These are phyloP conservation scores for Brassica incana DNA, from an alignment of 345 rosid genomes.

Conservation along the genomic window DNA sequence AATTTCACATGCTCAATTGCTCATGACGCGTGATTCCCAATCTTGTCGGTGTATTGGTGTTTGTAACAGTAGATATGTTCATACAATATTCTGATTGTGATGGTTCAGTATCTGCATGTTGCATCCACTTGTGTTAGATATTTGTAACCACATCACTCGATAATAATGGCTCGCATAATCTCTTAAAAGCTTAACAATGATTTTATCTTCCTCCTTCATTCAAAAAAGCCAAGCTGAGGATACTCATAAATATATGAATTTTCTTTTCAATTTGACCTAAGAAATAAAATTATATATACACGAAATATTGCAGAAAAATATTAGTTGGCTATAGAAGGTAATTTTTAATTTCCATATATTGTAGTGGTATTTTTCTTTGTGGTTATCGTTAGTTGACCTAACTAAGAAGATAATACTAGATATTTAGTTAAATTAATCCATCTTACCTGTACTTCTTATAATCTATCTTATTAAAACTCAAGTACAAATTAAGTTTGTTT, in stretches of 20 bases:
- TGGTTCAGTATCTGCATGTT: constrained; percentile 13
- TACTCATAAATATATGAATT: not conserved
- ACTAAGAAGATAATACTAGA: constrained; percentile 26
- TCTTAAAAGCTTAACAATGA: constrained; percentile 13
- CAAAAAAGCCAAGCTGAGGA: constrained; percentile 3
- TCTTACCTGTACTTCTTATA: not conserved
- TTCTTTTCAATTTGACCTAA: constrained; percentile 11
- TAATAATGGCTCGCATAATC: constrained; percentile 6
- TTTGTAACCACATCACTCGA: constrained; percentile 6
- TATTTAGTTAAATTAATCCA: constrained; percentile 19
- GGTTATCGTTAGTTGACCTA: constrained; percentile 37
- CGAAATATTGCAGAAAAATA: not conserved
- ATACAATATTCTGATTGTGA: constrained; percentile 12
- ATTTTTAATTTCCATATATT: not conserved
- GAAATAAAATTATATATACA: not conserved
- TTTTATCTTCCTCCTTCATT: constrained; percentile 7
- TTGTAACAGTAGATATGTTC: not conserved
- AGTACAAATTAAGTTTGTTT: too few species aligned
- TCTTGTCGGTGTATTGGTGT: constrained; percentile 1
- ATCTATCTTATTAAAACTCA: not conserved
- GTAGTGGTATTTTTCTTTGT: not conserved
- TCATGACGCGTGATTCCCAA: constrained; percentile 21
- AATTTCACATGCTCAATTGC: constrained; percentile 33
- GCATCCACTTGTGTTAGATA: constrained; percentile 3
- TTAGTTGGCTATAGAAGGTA: constrained; percentile 14